Evolutionary conservation across 139 green algal species (phyloP).

Genomic region (Chlamydomonas incerta): DNA sequence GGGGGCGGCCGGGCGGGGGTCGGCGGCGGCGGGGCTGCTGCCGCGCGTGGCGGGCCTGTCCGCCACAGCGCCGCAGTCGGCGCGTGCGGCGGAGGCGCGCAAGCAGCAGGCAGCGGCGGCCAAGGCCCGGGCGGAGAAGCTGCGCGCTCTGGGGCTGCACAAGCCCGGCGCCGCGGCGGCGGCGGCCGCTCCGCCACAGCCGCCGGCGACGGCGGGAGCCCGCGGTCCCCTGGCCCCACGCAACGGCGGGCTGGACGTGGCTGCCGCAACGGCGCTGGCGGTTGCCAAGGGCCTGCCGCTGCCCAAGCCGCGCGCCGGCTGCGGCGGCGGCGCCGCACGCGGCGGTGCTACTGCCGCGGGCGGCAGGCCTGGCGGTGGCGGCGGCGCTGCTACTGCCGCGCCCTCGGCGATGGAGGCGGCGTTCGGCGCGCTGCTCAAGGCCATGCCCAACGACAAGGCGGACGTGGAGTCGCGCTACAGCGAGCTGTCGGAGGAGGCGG

Average conservation of each 20-base stretch:
- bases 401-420: conserved; percentile 30
- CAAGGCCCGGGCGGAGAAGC: conserved; percentile 12
- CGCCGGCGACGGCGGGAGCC: too few species aligned
- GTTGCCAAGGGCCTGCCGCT: not conserved
- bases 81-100: not conserved
- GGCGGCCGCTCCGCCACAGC: not conserved
- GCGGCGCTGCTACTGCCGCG: not conserved
- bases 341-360: not conserved
- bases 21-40: not conserved
- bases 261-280: not conserved
- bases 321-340: not conserved
- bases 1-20: not conserved
- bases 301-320: not conserved
- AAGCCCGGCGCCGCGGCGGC: not conserved
- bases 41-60: conserved; percentile 21
- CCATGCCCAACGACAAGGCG: not conserved
- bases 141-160: not conserved
- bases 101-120: conserved; percentile 27
- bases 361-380: too few species aligned
- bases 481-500: conserved; percentile 25
- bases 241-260: not conserved
- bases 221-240: not conserved
- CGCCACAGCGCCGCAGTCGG: not conserved
- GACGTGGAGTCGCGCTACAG: not conserved
- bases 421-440: conserved; percentile 25